phyloP scores from a whole-genome alignment of 75 land plant genomes.

The Cryptomeria japonica region DNA sequence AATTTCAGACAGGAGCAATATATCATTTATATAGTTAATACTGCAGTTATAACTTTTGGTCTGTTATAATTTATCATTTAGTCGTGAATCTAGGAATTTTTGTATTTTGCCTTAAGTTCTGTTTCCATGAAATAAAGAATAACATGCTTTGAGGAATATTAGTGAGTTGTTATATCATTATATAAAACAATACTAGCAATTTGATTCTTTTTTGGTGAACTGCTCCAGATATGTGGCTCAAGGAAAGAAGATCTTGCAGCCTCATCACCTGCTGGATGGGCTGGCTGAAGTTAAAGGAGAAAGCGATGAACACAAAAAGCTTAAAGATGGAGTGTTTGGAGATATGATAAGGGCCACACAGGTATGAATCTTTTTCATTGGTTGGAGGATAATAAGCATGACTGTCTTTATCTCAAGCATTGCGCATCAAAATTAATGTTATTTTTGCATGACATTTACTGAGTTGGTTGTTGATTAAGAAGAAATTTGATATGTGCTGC shows the following conservation, averaged over 20 bases:
- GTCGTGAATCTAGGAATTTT: background rate
- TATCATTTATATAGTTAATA: background rate
- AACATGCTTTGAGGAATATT: no score
- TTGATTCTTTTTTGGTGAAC: background rate
- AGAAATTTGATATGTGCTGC: background rate
- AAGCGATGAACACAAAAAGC: conserved; percentile 12
- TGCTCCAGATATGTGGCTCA: conserved; percentile 40
- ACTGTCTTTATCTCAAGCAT: conserved; percentile 7
- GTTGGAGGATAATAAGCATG: background rate
- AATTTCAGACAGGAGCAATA: background rate
- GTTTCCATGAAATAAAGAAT: background rate
- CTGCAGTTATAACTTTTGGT: background rate
- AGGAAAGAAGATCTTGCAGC: conserved; percentile 56
- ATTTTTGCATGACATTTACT: background rate
- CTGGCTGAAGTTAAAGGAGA: conserved; percentile 17
- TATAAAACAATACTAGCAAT: no score
- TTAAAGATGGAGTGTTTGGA: conserved; percentile 43
- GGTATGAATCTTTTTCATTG: conserved; percentile 28
- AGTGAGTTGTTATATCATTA: no score
- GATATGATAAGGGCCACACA: conserved; percentile 48
- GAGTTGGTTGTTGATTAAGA: background rate
- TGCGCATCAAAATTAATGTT: background rate
- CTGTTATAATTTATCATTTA: no score
- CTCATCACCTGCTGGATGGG: conserved; percentile 54
- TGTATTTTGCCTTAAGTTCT: background rate